phyloP scores from a whole-genome alignment of 176 grass and related monocot species.

The Oryza glaberrima region DNA sequence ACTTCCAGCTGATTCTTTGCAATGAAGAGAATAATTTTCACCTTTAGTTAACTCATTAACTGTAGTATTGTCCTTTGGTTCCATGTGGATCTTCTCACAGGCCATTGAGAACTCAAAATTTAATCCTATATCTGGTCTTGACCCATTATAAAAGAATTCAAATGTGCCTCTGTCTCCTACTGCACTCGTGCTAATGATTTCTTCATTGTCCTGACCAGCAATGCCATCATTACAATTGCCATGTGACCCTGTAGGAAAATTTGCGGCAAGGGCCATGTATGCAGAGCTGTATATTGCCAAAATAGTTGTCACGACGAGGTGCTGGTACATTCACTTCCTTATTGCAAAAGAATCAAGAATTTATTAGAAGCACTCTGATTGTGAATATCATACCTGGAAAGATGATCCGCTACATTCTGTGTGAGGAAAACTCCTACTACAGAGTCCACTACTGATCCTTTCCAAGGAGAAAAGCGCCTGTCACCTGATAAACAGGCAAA shows the following conservation, averaged over 20 bases:
- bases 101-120: conserved; percentile 37
- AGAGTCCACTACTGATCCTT: conserved; percentile 85
- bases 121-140: conserved; percentile 35
- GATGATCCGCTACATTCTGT: conserved; percentile 84
- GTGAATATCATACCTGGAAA: conserved; percentile 63
- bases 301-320: conserved; percentile 28
- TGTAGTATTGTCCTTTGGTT: conserved; percentile 27
- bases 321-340: background rate
- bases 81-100: conserved; percentile 36
- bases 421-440: conserved; percentile 86
- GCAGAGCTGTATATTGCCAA: conserved; percentile 72
- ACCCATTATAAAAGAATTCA: conserved; percentile 34
- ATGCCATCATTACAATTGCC: conserved; percentile 37
- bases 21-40: conserved; percentile 26
- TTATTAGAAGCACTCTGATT: background rate
- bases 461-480: conserved; percentile 80
- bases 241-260: conserved; percentile 53
- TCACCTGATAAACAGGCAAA: conserved; percentile 59
- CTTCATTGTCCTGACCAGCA: conserved; percentile 46
- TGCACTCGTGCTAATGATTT: conserved; percentile 34
- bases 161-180: conserved; percentile 38
- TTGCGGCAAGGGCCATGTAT: conserved; percentile 80
- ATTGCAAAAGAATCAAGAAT: conserved; percentile 8
- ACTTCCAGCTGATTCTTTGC: conserved; percentile 38
- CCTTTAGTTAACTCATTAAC: conserved; percentile 33